phyloP scores from a whole-genome alignment of 371 early-diverging fungal genomes.

The Actinomucor elegans region DNA sequence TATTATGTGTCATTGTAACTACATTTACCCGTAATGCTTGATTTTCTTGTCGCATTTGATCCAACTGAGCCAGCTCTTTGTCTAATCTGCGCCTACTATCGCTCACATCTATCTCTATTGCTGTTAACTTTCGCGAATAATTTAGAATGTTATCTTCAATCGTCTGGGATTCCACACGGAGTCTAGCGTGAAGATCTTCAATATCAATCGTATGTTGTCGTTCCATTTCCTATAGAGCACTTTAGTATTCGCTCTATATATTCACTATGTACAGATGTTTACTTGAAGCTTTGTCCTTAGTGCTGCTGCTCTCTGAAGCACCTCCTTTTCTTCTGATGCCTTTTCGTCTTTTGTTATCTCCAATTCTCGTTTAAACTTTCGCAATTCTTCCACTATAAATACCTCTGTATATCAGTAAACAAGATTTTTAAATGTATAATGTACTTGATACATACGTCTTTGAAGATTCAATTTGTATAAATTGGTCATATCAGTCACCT shows the following conservation, averaged over 20 bases:
- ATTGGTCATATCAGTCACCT: constrained; percentile 36
- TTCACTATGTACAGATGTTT: too few species aligned
- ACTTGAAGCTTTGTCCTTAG: constrained; percentile 21
- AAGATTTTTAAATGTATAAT: background rate
- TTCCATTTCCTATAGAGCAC: constrained; percentile 18
- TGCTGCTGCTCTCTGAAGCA: constrained; percentile 22
- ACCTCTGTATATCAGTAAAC: background rate
- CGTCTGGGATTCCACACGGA: constrained; percentile 34
- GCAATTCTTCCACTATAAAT: constrained; percentile 25
- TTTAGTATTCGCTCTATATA: too few species aligned
- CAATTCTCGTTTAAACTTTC: constrained; percentile 24
- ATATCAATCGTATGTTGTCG: constrained; percentile 22
- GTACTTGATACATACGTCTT: constrained; percentile 20
- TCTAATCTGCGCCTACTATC: constrained; percentile 19
- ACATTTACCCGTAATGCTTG: constrained; percentile 2
- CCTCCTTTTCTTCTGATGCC: constrained; percentile 31
- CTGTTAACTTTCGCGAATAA: constrained; percentile 19
- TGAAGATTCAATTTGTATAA: constrained; percentile 22
- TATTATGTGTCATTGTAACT: too few species aligned
- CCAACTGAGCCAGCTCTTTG: background rate
- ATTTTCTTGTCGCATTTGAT: constrained; percentile 17
- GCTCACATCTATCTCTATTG: constrained; percentile 26
- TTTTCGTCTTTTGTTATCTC: constrained; percentile 26
- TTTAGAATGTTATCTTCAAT: constrained; percentile 35
- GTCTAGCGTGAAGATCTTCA: constrained; percentile 29